phyloP scores from a whole-genome alignment of 2,329 filamentous ascomycete species.

The Thermoascus crustaceus region DNA sequence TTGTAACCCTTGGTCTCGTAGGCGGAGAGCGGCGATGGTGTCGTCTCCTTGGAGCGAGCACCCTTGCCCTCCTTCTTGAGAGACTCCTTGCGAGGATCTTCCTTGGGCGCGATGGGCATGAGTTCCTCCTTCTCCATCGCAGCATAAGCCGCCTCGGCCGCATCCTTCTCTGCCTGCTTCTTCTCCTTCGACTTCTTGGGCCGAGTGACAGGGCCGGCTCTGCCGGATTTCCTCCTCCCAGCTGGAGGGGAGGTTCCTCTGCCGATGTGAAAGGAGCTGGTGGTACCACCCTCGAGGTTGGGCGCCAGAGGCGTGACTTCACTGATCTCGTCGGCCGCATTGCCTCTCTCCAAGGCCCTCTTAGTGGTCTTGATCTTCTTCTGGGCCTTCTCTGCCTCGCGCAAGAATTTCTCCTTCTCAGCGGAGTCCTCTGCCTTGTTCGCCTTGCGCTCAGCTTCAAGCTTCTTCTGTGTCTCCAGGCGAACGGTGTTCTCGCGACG shows the following conservation, averaged over 20 bases:
- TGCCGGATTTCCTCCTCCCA: constrained; percentile 49
- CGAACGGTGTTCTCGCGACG: constrained; percentile 90
- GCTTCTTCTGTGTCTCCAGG: constrained; percentile 76
- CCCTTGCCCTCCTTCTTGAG: constrained; percentile 37
- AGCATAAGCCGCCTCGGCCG: constrained; percentile 79
- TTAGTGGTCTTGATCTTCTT: constrained; percentile 91
- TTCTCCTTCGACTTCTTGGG: constrained; percentile 81
- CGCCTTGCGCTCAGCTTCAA: constrained; percentile 68
- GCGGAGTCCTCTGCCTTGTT: constrained; percentile 71
- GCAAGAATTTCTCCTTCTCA: constrained; percentile 70
- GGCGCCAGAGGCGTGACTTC: constrained; percentile 65
- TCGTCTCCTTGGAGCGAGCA: constrained; percentile 34
- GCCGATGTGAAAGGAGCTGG: constrained; percentile 71
- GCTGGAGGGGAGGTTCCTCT: constrained; percentile 43
- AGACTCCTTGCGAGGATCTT: constrained; percentile 42
- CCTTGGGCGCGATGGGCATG: constrained; percentile 48
- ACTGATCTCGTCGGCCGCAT: constrained; percentile 62
- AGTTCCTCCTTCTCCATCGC: constrained; percentile 46
- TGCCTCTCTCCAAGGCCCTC: constrained; percentile 75
- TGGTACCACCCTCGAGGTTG: constrained; percentile 75
- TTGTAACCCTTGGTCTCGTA: constrained; percentile 90
- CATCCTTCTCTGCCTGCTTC: constrained; percentile 61
- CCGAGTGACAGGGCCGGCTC: constrained; percentile 45
- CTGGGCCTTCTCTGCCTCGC: constrained; percentile 79
- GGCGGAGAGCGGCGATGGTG: constrained; percentile 48